phyloP scores from a whole-genome alignment of 2,329 filamentous ascomycete genomes.

The Lasiodiplodia hormozganensis region DNA sequence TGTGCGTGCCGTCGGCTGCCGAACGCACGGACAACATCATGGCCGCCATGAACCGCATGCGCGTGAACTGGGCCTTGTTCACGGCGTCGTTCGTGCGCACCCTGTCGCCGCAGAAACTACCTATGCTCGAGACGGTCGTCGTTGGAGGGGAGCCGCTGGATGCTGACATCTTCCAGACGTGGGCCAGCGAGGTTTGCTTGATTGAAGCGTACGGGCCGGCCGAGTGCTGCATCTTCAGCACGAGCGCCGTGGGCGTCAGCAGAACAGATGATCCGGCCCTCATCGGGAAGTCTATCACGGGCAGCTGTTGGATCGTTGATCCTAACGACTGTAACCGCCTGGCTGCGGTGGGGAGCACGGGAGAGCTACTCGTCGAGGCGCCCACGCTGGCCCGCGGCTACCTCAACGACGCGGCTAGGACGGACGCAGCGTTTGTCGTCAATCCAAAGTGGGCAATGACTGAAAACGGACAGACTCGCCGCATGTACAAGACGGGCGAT shows the following conservation, averaged over 20 bases:
- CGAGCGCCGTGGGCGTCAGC: not conserved
- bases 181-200: not conserved
- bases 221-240: not conserved
- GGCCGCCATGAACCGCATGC: conserved; percentile 58
- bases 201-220: conserved; percentile 7
- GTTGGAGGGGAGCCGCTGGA: conserved; percentile 53
- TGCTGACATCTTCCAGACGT: not conserved
- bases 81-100: conserved; percentile 65
- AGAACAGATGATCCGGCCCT: not conserved
- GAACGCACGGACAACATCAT: conserved; percentile 59
- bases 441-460: conserved; percentile 39
- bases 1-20: conserved; percentile 63
- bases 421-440: conserved; percentile 40
- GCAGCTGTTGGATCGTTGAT: conserved; percentile 40
- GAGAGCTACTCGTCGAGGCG: conserved; percentile 45
- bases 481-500: conserved; percentile 45
- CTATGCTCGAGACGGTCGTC: conserved; percentile 52
- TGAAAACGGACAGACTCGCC: conserved; percentile 31
- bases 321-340: conserved; percentile 41
- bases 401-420: conserved; percentile 42
- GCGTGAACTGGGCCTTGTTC: conserved; percentile 61
- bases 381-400: conserved; percentile 45
- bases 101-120: conserved; percentile 52
- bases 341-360: conserved; percentile 43
- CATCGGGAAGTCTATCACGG: not conserved